phyloP scores from a whole-genome alignment of 176 grass and related monocot genomes.

The Lolium perenne region DNA sequence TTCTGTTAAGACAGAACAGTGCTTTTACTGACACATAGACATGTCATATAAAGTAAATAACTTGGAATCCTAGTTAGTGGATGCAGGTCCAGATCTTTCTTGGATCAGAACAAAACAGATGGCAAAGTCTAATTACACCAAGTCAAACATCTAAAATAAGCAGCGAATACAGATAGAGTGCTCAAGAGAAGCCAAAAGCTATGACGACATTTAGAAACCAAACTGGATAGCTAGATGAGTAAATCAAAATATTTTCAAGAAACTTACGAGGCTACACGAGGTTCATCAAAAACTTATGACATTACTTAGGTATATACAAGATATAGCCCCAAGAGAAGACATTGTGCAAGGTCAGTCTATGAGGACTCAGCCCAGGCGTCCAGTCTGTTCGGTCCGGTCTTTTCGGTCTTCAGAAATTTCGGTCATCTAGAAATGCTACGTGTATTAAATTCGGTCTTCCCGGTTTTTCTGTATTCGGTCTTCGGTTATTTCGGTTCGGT shows the following conservation, averaged over 20 bases:
- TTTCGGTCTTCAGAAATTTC: too few species aligned
- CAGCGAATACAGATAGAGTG: conserved; percentile 10
- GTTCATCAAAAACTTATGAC: not conserved
- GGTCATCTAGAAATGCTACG: too few species aligned
- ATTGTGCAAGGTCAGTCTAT: not conserved
- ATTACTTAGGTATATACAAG: not conserved
- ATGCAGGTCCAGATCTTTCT: not conserved
- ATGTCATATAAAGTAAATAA: conserved; percentile 15
- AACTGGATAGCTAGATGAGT: not conserved
- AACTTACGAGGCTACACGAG: not conserved
- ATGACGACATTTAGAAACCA: not conserved
- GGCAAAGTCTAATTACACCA: not conserved
- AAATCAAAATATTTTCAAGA: not conserved
- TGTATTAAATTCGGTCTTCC: too few species aligned
- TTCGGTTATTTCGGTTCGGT: too few species aligned
- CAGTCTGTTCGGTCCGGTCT: too few species aligned
- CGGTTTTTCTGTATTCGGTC: too few species aligned
- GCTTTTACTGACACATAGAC: not conserved
- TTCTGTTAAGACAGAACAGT: not conserved
- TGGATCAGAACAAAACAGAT: not conserved
- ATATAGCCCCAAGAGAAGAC: not conserved
- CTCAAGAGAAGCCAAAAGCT: not conserved
- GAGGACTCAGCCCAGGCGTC: too few species aligned
- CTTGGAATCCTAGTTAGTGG: not conserved
- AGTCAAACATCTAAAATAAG: not conserved